phyloP scores from a whole-genome alignment of 169 alveolate genomes.

The Babesia ovata region DNA sequence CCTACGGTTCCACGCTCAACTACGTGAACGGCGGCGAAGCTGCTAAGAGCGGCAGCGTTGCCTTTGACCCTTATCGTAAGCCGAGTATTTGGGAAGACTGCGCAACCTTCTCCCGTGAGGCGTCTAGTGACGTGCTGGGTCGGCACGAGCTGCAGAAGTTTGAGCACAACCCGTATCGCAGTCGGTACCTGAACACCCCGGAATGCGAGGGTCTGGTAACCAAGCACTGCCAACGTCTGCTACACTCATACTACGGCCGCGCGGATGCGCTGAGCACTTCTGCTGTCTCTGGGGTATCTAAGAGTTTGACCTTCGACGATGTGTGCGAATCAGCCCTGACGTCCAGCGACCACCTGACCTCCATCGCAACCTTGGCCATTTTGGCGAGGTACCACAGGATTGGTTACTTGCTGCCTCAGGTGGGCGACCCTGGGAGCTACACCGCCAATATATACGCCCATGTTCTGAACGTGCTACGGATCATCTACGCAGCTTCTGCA shows the following conservation, averaged over 20 bases:
- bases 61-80: constrained; percentile 8
- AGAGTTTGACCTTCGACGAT: constrained; percentile 19
- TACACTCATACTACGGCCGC: constrained; percentile 35
- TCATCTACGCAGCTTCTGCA: constrained; percentile 30
- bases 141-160: constrained; percentile 52
- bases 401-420: constrained; percentile 18
- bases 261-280: constrained; percentile 28
- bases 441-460: constrained; percentile 10
- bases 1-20: constrained; percentile 13
- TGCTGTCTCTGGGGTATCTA: constrained; percentile 7
- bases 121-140: constrained; percentile 39
- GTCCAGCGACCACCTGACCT: constrained; percentile 58
- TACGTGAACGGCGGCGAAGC: not conserved
- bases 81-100: constrained; percentile 53
- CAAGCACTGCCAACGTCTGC: constrained; percentile 47
- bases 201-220: constrained; percentile 51
- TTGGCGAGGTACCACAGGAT: constrained; percentile 37
- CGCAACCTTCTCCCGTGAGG: constrained; percentile 40
- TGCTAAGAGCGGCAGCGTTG: constrained; percentile 3
- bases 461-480: constrained; percentile 29
- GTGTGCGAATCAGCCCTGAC: constrained; percentile 36
- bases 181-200: constrained; percentile 60
- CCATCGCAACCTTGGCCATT: constrained; percentile 44
- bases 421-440: constrained; percentile 1
- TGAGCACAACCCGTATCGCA: constrained; percentile 50